Evolutionary conservation across 1,139 yeast genomes (phyloP).

Genomic region (Martiniozyma asiatica): DNA sequence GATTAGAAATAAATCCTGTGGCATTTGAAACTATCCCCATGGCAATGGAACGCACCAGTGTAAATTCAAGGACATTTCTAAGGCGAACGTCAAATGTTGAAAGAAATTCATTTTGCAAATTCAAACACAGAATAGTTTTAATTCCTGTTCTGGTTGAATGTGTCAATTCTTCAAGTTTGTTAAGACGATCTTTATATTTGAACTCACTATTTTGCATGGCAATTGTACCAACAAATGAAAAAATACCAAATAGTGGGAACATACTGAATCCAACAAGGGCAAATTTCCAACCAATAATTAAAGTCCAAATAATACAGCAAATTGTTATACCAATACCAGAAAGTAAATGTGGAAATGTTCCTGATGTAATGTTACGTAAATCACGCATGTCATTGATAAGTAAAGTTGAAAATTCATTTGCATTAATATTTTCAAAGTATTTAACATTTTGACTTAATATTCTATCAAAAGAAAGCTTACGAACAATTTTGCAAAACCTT

Average conservation of each 20-base stretch:
- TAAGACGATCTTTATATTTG: conserved; percentile 43
- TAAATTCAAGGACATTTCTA: conserved; percentile 23
- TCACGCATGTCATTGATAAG: conserved; percentile 76
- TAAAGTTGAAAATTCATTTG: conserved; percentile 54
- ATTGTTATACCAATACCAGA: conserved; percentile 42
- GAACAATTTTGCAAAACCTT: conserved; percentile 46
- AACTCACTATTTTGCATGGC: conserved; percentile 46
- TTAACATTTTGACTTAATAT: conserved; percentile 41
- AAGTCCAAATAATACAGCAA: conserved; percentile 66
- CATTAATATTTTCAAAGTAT: conserved; percentile 38
- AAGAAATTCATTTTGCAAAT: conserved; percentile 37
- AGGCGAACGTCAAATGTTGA: conserved; percentile 26
- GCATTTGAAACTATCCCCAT: conserved; percentile 49
- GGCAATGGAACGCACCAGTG: conserved; percentile 35
- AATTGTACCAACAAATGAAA: conserved; percentile 41
- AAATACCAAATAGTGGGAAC: conserved; percentile 45
- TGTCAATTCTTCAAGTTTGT: conserved; percentile 38
- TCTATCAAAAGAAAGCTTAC: conserved; percentile 37
- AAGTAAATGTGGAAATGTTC: conserved; percentile 42
- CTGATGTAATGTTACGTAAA: conserved; percentile 50
- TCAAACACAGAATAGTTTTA: conserved; percentile 49
- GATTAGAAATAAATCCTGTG: conserved; percentile 41
- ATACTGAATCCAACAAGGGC: conserved; percentile 70
- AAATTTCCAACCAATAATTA: conserved; percentile 75
- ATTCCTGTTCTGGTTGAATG: conserved; percentile 52